These are phyloP conservation scores for Cladosporium oxysporum DNA, from an alignment of 2,329 filamentous ascomycete species.

Conservation along the genomic window DNA sequence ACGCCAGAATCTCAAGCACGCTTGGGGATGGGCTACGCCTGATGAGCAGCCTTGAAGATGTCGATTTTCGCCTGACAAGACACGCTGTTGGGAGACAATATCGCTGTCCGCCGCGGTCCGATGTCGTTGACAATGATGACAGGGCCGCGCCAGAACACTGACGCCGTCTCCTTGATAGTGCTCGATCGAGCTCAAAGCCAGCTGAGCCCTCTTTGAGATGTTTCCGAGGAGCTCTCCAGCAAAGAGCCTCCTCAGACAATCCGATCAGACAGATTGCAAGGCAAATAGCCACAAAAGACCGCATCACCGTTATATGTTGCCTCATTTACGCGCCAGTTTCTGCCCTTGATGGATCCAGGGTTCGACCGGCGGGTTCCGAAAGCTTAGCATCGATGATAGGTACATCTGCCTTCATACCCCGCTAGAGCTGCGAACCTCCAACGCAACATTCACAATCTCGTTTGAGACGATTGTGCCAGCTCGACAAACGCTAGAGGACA, in stretches of 20 bases:
- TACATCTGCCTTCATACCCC: conserved; percentile 31
- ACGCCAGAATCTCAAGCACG: conserved; percentile 49
- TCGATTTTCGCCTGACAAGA: not conserved
- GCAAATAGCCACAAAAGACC: not conserved
- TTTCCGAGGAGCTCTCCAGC: not conserved
- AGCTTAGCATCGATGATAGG: not conserved
- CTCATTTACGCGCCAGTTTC: not conserved
- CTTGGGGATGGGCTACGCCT: conserved; percentile 49
- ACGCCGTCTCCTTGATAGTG: not conserved
- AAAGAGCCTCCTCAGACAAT: not conserved
- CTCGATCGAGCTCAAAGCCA: not conserved
- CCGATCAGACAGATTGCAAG: not conserved
- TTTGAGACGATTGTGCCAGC: not conserved
- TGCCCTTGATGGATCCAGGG: not conserved
- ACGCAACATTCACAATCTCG: not conserved
- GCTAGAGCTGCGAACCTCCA: conserved; percentile 18
- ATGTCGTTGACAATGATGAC: not conserved
- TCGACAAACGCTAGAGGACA: not conserved
- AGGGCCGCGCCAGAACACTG: no score
- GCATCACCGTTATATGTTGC: not conserved
- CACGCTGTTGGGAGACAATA: not conserved
- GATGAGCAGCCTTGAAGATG: not conserved
- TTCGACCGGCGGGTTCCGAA: not conserved
- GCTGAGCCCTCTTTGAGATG: not conserved
- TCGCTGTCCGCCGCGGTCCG: not conserved